Percentiles rank a stretch among this genome's conserved stretches.
phyloP scores from a whole-genome alignment of 768 basidiomycete genomes.

The Termitomyces sp. region DNA sequence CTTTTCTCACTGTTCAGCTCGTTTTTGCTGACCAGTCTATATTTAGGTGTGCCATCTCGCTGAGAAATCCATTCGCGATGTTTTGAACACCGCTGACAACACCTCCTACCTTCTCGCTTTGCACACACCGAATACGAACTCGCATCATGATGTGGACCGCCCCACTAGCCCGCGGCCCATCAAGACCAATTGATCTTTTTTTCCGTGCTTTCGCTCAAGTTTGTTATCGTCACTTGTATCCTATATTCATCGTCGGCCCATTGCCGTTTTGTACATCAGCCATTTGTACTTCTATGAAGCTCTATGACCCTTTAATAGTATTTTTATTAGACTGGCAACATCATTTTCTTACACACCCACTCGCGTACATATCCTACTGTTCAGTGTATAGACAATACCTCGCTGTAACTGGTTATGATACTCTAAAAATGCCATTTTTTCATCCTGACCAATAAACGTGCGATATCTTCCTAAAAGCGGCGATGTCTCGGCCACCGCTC shows the following conservation, averaged over 20 bases:
- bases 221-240: conserved; percentile 16
- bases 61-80: conserved; percentile 66
- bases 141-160: conserved; percentile 31
- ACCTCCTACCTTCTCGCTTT: conserved; percentile 61
- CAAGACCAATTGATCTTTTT: conserved; percentile 35
- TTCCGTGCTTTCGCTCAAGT: conserved; percentile 12
- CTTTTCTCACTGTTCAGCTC: not conserved
- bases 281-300: conserved; percentile 17
- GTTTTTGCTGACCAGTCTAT: not conserved
- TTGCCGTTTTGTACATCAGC: conserved; percentile 19
- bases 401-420: conserved; percentile 3
- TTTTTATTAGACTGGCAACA: conserved; percentile 6
- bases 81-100: conserved; percentile 71
- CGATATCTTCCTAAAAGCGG: conserved; percentile 21
- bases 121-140: conserved; percentile 40
- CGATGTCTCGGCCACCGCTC: conserved; percentile 4
- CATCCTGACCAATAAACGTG: conserved; percentile 29
- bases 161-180: conserved; percentile 33
- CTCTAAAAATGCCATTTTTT: not conserved
- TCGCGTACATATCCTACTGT: not conserved
- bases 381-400: not conserved
- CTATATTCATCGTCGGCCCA: conserved; percentile 12
- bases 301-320: conserved; percentile 12
- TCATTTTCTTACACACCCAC: not conserved
- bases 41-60: conserved; percentile 66